Conservation (phyloP, 192 early-diverging fungal species). For the Podila clonocystis region DNA sequence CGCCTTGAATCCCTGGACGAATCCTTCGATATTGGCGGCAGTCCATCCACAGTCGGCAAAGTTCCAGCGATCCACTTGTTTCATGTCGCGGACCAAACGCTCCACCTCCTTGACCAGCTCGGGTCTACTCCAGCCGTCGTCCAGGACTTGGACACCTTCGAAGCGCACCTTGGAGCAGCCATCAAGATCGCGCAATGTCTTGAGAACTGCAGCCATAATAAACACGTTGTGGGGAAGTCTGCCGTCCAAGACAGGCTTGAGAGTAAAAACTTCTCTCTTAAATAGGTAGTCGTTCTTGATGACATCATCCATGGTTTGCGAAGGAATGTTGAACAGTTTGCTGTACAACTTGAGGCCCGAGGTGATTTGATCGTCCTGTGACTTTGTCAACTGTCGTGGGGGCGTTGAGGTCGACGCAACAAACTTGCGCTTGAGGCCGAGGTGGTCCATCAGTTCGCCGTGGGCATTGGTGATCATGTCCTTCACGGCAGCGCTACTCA, state of each 20-base stretch:
- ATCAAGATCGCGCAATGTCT: slow-evolving; percentile 33
- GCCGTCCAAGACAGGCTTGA: slow-evolving; percentile 8
- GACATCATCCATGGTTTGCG: slow-evolving; percentile 1
- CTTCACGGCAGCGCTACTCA: not conserved
- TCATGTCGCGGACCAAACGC: slow-evolving; percentile 41
- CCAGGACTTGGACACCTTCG: slow-evolving; percentile 16
- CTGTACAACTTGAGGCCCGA: slow-evolving; percentile 16
- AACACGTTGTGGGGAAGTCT: not conserved
- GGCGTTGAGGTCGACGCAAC: not conserved
- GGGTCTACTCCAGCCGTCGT: slow-evolving; percentile 35
- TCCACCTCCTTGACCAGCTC: slow-evolving; percentile 39
- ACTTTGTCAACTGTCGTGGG: not conserved
- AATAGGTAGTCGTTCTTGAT: slow-evolving; percentile 13
- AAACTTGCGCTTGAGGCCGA: slow-evolving; percentile 24
- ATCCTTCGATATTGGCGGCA: slow-evolving; percentile 18
- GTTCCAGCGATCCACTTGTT: slow-evolving; percentile 36
- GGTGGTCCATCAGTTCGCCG: slow-evolving; percentile 9
- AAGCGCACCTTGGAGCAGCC: slow-evolving; percentile 34
- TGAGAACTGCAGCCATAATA: slow-evolving; percentile 14
- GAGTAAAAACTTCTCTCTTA: slow-evolving; percentile 15
- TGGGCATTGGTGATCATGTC: slow-evolving; percentile 12
- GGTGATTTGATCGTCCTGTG: slow-evolving; percentile 10
- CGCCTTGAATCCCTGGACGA: slow-evolving; percentile 20
- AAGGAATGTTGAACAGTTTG: slow-evolving; percentile 20
- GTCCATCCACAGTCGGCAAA: slow-evolving; percentile 45